phyloP scores from a whole-genome alignment of 176 grass and related monocot species.

The Cymbopogon citratus region DNA sequence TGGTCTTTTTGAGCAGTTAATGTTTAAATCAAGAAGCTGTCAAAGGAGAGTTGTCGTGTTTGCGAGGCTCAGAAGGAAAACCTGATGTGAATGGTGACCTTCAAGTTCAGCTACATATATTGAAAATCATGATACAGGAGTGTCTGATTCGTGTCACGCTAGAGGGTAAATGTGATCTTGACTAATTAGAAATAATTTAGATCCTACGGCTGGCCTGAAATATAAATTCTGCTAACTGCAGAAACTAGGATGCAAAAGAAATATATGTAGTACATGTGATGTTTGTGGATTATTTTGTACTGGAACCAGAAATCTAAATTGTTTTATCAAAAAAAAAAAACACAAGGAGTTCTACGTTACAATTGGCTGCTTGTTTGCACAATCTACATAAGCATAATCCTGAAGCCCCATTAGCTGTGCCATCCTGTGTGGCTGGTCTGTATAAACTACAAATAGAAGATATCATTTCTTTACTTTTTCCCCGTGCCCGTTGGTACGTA shows the following conservation, averaged over 20 bases:
- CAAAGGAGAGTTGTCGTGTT: constrained; percentile 84
- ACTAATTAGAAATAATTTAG: neutral
- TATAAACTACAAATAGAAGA: too few relatives aligned
- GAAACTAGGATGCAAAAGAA: neutral
- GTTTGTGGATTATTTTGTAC: neutral
- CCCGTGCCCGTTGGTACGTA: too few relatives aligned
- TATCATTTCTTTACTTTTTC: too few relatives aligned
- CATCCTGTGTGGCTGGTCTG: too few relatives aligned
- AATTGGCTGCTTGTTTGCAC: too few relatives aligned
- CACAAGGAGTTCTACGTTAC: too few relatives aligned
- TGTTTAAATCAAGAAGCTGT: constrained; percentile 73
- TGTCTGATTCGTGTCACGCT: too few relatives aligned
- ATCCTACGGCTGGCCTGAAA: neutral
- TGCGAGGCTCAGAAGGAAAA: constrained; percentile 68
- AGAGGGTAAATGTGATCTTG: neutral
- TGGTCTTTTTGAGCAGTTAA: neutral
- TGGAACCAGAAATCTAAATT: neutral
- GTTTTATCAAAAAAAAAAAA: neutral
- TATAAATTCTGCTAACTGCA: too few relatives aligned
- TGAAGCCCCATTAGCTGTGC: too few relatives aligned
- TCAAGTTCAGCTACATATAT: constrained; percentile 94
- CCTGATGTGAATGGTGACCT: constrained; percentile 91
- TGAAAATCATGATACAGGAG: constrained; percentile 16
- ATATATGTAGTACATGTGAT: neutral
- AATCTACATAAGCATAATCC: too few relatives aligned